Conservation (phyloP, 345 rosid species). For the sweet orange (Citrus sinensis) region DVS_A1.0 CM039166.1:11857001-11857500, state of each 20-base stretch:
- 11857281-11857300: neutral
- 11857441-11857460: conserved; percentile 55
- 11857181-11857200: neutral
- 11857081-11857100: conserved; percentile 66
- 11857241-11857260: conserved; percentile 1
- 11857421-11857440: conserved; percentile 14
- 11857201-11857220: neutral
- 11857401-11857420: too few species aligned
- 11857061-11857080: conserved; percentile 50
- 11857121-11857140: conserved; percentile 3
- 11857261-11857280: neutral
- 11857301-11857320: neutral
- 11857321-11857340: neutral
- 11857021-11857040: conserved; percentile 54
- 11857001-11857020: conserved; percentile 39
- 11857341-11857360: conserved; percentile 14
- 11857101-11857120: conserved; percentile 30
- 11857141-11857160: neutral
- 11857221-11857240: neutral
- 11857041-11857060: conserved; percentile 81
- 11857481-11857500: conserved; percentile 36
- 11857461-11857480: conserved; percentile 25
- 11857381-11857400: neutral
- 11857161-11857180: neutral
- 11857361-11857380: conserved; percentile 1